Percentiles rank a stretch among this genome's conserved stretches.
These are phyloP conservation scores for Serendipita sp. DNA, from an alignment of 768 basidiomycete genomes.

Conservation along the genomic window DNA sequence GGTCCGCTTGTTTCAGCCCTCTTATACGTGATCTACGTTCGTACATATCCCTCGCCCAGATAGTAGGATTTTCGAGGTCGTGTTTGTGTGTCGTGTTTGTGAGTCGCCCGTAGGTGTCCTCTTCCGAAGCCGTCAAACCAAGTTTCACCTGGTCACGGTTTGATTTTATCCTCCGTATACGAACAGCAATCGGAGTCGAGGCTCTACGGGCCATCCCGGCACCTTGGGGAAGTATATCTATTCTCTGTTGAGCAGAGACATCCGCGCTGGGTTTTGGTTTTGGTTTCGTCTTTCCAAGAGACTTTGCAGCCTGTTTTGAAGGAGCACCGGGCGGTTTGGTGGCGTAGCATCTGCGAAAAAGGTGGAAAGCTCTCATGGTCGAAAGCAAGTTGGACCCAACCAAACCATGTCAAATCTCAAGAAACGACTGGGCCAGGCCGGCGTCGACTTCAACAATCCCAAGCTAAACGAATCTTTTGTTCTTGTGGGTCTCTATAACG, in stretches of 20 bases:
- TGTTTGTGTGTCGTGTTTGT: neutral
- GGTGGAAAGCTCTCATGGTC: constrained; percentile 1
- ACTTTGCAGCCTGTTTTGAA: neutral
- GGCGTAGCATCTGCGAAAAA: neutral
- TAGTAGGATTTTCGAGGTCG: neutral
- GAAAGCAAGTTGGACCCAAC: neutral
- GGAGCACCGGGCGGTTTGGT: neutral
- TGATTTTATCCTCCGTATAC: constrained; percentile 1
- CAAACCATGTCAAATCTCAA: neutral
- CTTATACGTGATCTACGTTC: neutral
- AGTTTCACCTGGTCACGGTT: neutral
- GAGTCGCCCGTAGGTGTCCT: constrained; percentile 2
- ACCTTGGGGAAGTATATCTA: neutral
- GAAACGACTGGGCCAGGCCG: neutral
- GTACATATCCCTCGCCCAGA: neutral
- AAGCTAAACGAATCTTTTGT: constrained; percentile 3
- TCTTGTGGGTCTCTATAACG: neutral
- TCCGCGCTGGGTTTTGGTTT: neutral
- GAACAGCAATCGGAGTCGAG: constrained; percentile 1
- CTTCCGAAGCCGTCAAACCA: neutral
- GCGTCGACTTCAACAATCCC: neutral
- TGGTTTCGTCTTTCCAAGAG: neutral
- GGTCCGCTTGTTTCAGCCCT: neutral
- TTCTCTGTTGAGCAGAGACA: neutral
- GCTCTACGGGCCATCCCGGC: neutral